These are phyloP conservation scores for Jamesozyma jinghongensis DNA, from an alignment of 805 yeast genomes.

Conservation along the genomic window DNA sequence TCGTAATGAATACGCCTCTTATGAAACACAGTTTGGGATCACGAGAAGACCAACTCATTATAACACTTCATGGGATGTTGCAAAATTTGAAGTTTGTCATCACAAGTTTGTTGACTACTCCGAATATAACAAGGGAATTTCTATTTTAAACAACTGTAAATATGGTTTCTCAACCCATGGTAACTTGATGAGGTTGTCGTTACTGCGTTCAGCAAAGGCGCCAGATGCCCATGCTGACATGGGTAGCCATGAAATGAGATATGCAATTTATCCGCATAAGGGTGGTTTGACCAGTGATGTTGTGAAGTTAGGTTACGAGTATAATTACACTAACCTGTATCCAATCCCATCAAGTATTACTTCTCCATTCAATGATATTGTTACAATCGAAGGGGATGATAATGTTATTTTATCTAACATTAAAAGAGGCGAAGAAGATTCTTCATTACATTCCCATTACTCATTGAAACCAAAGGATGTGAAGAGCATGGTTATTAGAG, in stretches of 20 bases:
- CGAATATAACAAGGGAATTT: conserved; percentile 79
- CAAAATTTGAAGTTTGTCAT: conserved; percentile 91
- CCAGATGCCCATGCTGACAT: conserved; percentile 95
- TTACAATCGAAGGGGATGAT: conserved; percentile 39
- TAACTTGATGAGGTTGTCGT: conserved; percentile 76
- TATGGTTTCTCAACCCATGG: conserved; percentile 94
- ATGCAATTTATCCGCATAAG: conserved; percentile 75
- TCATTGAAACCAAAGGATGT: conserved; percentile 38
- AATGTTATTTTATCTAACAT: conserved; percentile 64
- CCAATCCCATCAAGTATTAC: conserved; percentile 12
- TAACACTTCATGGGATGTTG: conserved; percentile 94
- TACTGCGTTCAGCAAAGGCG: conserved; percentile 83
- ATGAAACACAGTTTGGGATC: conserved; percentile 90
- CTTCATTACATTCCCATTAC: conserved; percentile 39
- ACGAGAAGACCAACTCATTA: conserved; percentile 90
- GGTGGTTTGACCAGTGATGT: conserved; percentile 58
- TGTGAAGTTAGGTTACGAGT: conserved; percentile 68
- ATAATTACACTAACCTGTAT: conserved; percentile 46
- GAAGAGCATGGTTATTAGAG: conserved; percentile 55
- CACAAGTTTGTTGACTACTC: conserved; percentile 92
- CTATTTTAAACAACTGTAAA: conserved; percentile 73
- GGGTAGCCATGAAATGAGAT: conserved; percentile 75
- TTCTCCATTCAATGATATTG: conserved; percentile 22
- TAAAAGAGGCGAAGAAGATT: conserved; percentile 84
- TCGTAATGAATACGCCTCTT: conserved; percentile 65